Conservation (phyloP, 2,329 filamentous ascomycete species). For the Cladosporium oxysporum region DNA sequence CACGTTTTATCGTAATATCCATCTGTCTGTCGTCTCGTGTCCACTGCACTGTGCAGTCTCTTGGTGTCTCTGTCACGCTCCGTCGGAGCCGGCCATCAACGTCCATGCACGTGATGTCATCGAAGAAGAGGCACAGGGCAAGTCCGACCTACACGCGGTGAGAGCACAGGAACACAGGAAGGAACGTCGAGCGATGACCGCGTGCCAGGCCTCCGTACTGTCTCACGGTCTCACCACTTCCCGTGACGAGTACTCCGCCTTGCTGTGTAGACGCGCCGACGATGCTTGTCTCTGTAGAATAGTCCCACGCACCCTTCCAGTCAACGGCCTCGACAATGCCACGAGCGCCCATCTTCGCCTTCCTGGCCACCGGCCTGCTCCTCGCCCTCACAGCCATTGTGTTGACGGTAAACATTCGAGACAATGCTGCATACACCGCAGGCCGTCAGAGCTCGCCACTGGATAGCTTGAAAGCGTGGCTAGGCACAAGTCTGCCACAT, state of each 20-base stretch:
- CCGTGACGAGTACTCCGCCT: background rate
- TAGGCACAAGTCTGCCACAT: background rate
- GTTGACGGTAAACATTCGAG: slow-evolving; percentile 20
- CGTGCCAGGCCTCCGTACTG: background rate
- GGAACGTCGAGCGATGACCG: background rate
- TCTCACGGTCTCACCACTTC: slow-evolving; percentile 6
- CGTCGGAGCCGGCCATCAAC: slow-evolving; percentile 9
- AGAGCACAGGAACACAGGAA: background rate
- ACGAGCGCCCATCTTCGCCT: slow-evolving; percentile 14
- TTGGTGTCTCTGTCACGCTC: background rate
- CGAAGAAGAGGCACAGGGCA: background rate
- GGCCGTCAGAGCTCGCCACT: background rate
- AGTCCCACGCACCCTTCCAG: background rate
- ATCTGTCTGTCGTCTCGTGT: background rate
- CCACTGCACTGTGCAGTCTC: no score
- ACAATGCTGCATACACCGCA: background rate
- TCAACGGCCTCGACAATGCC: slow-evolving; percentile 3
- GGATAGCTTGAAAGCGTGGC: background rate
- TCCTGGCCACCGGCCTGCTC: slow-evolving; percentile 25
- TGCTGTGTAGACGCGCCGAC: slow-evolving; percentile 3
- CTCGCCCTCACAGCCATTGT: slow-evolving; percentile 25
- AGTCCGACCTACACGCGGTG: background rate
- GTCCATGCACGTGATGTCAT: slow-evolving; percentile 15
- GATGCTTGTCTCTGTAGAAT: background rate
- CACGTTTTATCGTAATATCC: background rate